Conservation (phyloP, 805 yeast genomes). For the Metschnikowia kunwiensis region DNA sequence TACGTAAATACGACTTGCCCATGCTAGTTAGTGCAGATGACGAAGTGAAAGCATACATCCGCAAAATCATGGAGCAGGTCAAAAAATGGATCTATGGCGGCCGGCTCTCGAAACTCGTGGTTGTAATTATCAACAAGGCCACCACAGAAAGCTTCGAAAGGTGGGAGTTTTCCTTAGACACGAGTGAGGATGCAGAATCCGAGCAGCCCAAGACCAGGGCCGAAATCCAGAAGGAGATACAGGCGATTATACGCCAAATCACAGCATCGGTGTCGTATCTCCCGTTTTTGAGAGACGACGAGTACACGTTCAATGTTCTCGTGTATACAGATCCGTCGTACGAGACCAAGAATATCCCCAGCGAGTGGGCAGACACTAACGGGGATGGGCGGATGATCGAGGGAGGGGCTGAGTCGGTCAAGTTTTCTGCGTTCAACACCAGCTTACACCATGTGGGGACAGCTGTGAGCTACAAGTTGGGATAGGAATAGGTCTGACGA, state of each 20-base stretch:
- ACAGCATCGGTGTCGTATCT: constrained; percentile 84
- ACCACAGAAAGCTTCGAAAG: constrained; percentile 70
- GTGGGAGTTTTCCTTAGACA: constrained; percentile 78
- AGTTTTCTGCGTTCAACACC: constrained; percentile 66
- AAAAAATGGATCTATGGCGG: constrained; percentile 70
- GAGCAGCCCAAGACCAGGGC: constrained; percentile 33
- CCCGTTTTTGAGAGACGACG: constrained; percentile 59
- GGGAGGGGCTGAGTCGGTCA: constrained; percentile 61
- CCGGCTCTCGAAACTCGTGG: constrained; percentile 61
- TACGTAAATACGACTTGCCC: constrained; percentile 75
- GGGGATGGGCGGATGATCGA: constrained; percentile 53
- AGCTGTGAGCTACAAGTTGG: constrained; percentile 55
- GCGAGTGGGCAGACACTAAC: constrained; percentile 77
- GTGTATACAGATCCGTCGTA: constrained; percentile 70
- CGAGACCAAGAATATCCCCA: constrained; percentile 55
- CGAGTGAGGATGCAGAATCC: constrained; percentile 23
- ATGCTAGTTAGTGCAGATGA: constrained; percentile 70
- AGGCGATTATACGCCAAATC: constrained; percentile 80
- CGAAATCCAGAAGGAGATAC: constrained; percentile 71
- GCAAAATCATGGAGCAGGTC: constrained; percentile 60
- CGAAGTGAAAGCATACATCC: constrained; percentile 68
- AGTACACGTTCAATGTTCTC: constrained; percentile 75
- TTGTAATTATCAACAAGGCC: constrained; percentile 69
- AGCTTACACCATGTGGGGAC: constrained; percentile 69
- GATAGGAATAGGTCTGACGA: constrained; percentile 7